Base-by-base conservation (phyloP, 164 flowering plant species). In the Liquidambar formosana region DNA sequence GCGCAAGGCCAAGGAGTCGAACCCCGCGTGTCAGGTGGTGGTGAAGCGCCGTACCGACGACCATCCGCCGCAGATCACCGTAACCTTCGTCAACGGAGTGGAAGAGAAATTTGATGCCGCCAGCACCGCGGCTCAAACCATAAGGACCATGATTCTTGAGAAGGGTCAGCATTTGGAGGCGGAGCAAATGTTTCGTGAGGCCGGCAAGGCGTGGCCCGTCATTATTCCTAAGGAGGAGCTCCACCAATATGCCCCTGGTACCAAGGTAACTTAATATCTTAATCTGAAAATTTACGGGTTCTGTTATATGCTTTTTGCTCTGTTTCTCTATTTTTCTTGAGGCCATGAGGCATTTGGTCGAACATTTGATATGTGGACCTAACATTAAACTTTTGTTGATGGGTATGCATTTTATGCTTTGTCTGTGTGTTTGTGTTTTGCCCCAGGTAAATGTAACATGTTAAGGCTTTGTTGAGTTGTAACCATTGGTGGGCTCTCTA, bases 1-100 rank as follows among this genome's bases (percentile, higher is more conserved):
- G 1, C 84, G 87, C 62, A 89, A 91, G 67, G 97, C 99, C 14
- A 89, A 84, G 71, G 99, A 95, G 60, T 95, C 99, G n/a, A 95
- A 91, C 75, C 96, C 99, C 0, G 75, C 82, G 0, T 92, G 99
- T 67, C 90, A 87, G 73, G 43, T 94, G 5, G 27, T 68, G 22
- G 98, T 94, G 65, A 94, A 90, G 84, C 90, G 97, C 44, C 87
- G 95, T 11, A 90, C 96, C 19, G 98, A 92, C 66, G 94, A 88
- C 72, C 85, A 84, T 41, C 93, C 97, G 5, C 97, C 98, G 0
- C 83, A 87, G 83, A 94, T 94, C 78, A 72, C 83, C 12, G 96
- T 95, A 62, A 93, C 97, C 16, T 95, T 89, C 73, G 96, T 89
- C 67, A 95, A 87, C 43, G 99, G 99, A 2, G 82, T 83, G 26